Conservation (phyloP, 345 rosid genomes). For the Boechera stricta region DNA sequence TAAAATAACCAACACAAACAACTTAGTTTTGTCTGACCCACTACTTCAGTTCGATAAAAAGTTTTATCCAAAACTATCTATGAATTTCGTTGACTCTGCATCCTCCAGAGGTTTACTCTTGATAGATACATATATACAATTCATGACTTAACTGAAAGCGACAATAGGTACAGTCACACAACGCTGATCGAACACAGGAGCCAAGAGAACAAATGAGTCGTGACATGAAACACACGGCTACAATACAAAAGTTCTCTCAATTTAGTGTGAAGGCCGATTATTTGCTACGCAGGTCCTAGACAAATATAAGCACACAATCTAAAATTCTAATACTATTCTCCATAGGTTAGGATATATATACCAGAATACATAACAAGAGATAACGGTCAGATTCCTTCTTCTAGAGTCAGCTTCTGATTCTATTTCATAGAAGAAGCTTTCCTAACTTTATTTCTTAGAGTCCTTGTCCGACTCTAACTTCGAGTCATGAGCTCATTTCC, state of each 20-base stretch:
- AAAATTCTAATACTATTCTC: neutral
- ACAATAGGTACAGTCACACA: neutral
- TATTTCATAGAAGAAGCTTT: neutral
- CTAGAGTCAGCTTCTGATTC: neutral
- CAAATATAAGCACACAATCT: neutral
- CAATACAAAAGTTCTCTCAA: neutral
- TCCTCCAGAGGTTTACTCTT: too few species aligned
- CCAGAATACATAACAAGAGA: neutral
- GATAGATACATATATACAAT: neutral
- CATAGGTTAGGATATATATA: too few species aligned
- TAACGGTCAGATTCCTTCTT: neutral
- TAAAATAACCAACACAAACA: neutral
- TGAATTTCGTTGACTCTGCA: neutral
- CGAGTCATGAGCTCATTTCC: slow-evolving; percentile 8
- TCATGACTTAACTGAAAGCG: neutral
- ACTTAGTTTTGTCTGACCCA: slow-evolving; percentile 32
- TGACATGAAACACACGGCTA: slow-evolving; percentile 5
- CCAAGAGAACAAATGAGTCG: neutral
- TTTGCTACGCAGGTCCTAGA: slow-evolving; percentile 7
- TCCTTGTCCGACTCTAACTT: neutral
- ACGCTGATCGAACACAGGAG: neutral
- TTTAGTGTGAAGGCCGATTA: neutral
- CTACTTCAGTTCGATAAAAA: slow-evolving; percentile 5
- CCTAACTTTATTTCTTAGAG: neutral
- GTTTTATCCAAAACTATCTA: slow-evolving; percentile 19